Percentiles rank a stretch among this genome's conserved stretches.
Conservation (phyloP, 2,329 filamentous ascomycete genomes). For the Trichoderma atroviride region DNA sequence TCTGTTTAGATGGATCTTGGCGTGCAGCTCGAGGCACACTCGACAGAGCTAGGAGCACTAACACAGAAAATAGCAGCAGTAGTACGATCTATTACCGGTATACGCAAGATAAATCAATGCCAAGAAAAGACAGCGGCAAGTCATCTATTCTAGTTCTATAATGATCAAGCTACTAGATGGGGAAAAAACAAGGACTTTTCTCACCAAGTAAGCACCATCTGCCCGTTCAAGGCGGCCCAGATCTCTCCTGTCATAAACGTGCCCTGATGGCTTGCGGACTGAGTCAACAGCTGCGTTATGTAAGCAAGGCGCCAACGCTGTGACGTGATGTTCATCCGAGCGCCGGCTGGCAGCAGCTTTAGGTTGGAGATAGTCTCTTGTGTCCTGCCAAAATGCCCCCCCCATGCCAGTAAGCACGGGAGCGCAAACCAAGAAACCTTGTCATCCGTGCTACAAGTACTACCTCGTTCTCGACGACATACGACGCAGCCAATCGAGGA, state of each 20-base stretch:
- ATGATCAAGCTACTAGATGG: too few species aligned
- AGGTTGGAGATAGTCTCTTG: slow-evolving; percentile 2
- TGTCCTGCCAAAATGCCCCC: not conserved
- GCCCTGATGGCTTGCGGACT: not conserved
- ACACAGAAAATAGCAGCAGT: not conserved
- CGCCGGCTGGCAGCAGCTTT: not conserved
- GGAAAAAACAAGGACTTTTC: too few species aligned
- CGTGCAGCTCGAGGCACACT: slow-evolving; percentile 12
- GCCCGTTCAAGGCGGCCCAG: not conserved
- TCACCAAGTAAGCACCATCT: not conserved
- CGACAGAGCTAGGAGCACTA: slow-evolving; percentile 4
- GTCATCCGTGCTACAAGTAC: not conserved
- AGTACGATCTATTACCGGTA: not conserved
- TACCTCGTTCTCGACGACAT: not conserved
- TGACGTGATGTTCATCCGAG: slow-evolving; percentile 18
- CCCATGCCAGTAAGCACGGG: slow-evolving; percentile 22
- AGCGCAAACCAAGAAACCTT: slow-evolving; percentile 14
- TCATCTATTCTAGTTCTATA: not conserved
- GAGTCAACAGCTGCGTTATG: not conserved
- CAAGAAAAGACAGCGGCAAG: not conserved
- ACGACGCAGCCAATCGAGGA: slow-evolving; percentile 24
- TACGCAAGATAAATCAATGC: not conserved
- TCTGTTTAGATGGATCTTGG: not conserved
- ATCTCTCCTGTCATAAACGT: not conserved
- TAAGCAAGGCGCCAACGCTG: slow-evolving; percentile 3